Base-by-base conservation (phyloP, 208 protist species). In the Phytomonas sp. region DNA sequence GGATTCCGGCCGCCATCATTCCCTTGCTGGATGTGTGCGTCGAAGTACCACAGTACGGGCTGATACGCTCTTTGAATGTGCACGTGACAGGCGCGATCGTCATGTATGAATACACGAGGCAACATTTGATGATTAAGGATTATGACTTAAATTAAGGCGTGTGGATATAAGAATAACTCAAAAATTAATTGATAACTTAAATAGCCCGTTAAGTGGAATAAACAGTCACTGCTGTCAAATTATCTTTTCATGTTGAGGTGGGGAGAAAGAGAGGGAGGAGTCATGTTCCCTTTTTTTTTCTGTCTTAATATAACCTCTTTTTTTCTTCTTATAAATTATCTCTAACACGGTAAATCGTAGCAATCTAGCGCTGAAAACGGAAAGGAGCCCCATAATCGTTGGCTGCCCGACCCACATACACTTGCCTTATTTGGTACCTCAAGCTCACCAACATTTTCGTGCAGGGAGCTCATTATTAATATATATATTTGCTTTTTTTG, bases 51-150 rank as follows among this genome's bases (percentile, higher is more conserved):
- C 94, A 97, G 76, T 95, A 90, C 65, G 94, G 94, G 13, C 71
- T 97, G 0, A 95, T 97, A 37, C 88, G 91, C 56, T 96, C 88
- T 4, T 77, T 97, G 26, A 97, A 97, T 68, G 94, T 97, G 46
- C 94, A 97, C 74, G 94, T 97, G 4, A 93, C 89, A 13, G 91
- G 88, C 32, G 86, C 89, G 17, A 84, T 97, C 29, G 77, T 82
- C 51, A 93, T 97, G 80, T 97, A 94, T 74, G 91, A 96, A 76
- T 97, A 96, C 81, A 94, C 91, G 51, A 72, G 80, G 8, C 94
- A 97, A 70, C 80, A 89, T 65, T 65, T 86, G 28, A 94, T 96
- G 91, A 40, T 20, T 15, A 46, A 29, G 20, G 62, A 67, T 46
- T 20, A 46, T 15, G 40, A 20, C 11, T 46, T 20, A 8, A 20